Base-by-base conservation (phyloP, 306 rosid genomes). In the Luffa acutangula region DNA sequence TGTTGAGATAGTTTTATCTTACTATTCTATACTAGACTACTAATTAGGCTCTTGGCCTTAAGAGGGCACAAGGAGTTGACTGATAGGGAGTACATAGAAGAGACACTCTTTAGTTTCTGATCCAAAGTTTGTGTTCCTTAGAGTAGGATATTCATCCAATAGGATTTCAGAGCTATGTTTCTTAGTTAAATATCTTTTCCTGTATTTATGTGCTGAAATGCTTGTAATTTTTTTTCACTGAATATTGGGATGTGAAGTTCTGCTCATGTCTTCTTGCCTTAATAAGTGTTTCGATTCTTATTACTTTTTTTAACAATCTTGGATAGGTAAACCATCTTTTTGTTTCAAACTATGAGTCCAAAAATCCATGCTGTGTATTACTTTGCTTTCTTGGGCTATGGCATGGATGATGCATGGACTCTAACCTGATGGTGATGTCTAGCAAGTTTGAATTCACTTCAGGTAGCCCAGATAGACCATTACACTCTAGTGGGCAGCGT, bases 391-490 rank as follows among this genome's bases (percentile, higher is more conserved):
- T 81, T 85, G 88, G 88, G 81, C 83, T 83, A 80, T 89, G 81
- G 75, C 81, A 83, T 85, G 82, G 87, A 81, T 82, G 78, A 86
- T 84, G 89, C 85, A 82, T 76, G 85, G 88, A 78, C 83, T 90
- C 83, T 91, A 87, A 88, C 85, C 86, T 89, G 86, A 93, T 95
- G 99, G 90, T 97, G 80, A 89, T 93, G 76, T 86, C 98, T 85
- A 86, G 93, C 89, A 95, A 95, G 89, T 91, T 91, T 86, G 97
- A 90, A 82, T 83, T 90, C 85, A 87, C 98, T 70, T 91, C 97
- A 83, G 80, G 86, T 89, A 92, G 97, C 90, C 96, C 97, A 6
- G 97, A 95, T 76, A 90, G 97, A 86, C 93, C 93, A 65, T 79
- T 87, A 83, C 93, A 91, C 84, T 72, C 90, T 82, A 77, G 87